Evolutionary conservation across 306 rosid genomes (phyloP), one percentile per base, ranked within the genome.

Genomic region (Rosa chinensis): DNA sequence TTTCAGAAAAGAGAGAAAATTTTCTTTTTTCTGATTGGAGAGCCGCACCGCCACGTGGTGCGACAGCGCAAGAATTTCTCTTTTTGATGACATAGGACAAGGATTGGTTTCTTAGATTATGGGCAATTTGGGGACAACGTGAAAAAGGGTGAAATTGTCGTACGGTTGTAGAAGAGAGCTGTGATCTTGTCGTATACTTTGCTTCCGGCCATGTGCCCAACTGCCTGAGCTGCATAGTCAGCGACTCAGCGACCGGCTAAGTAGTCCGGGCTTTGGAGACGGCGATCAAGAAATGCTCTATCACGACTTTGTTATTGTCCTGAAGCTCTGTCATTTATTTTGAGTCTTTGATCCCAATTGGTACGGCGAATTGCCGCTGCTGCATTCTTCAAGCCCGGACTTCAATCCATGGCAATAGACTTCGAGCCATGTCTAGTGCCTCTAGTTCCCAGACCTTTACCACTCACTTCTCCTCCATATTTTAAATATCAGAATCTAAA

Each of bases 361-460:
- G 11, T 66, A 79, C 35, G 85, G 85, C 50, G 85, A 49, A 5
- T 70, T 74, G 28, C 16, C 37, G 62, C 14, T 76, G 77, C 81
- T 88, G 71, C 97, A 92, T 74, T 95, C 87, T 81, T 95, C 97
- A 0, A 95, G 93, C 0, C 92, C 96, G 0, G 96, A 86, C 37
- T 93, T 93, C 90, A 95, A 74, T 53, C 37, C 82, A 66, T 89
- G 96, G 82, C 99, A 91, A 78, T 92, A 95, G 14, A 90, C 35
- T 63, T 95, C 98, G 5, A 95, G 94, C 40, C n/a, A n/a, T n/a
- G n/a, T n/a, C n/a, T n/a, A n/a, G n/a, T n/a, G n/a, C n/a, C n/a
- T 64, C 21, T 39, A 64, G 17, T 14, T 21, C 56, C 68, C 43
- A 62, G 18, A 12, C 42, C 20, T 63, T 4, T 4, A 8, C 62